Percentiles rank a stretch among this genome's conserved stretches.
Evolutionary conservation across 805 yeast species (phyloP).

Genomic region (Lachancea meyersii): DNA sequence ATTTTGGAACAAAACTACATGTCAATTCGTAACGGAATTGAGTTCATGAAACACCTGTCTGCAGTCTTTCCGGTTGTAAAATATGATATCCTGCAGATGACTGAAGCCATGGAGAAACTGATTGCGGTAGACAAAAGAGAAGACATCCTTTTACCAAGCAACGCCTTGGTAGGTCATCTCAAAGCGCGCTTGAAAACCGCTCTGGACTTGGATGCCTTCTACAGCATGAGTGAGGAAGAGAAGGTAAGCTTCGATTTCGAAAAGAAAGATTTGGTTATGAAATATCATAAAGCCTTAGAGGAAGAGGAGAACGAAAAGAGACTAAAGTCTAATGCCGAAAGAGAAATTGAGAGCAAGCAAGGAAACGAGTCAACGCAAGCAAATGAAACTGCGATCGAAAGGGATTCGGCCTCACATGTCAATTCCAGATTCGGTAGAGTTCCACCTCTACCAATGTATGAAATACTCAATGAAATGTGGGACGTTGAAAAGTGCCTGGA

Average conservation of each 20-base stretch:
- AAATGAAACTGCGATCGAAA: constrained; percentile 5
- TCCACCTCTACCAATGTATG: constrained; percentile 15
- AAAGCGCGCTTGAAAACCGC: constrained; percentile 48
- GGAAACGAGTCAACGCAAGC: constrained; percentile 10
- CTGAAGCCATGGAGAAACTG: constrained; percentile 43
- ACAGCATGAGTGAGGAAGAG: constrained; percentile 34
- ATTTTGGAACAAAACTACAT: constrained; percentile 49
- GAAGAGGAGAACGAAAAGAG: constrained; percentile 9
- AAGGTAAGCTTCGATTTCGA: constrained; percentile 5
- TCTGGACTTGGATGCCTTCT: constrained; percentile 52
- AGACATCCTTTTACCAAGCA: constrained; percentile 72
- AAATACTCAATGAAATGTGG: constrained; percentile 18
- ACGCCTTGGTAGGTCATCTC: constrained; percentile 62
- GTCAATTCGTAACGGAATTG: constrained; percentile 74
- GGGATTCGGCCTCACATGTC: background rate
- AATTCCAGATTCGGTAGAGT: constrained; percentile 6
- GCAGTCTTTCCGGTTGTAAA: constrained; percentile 62
- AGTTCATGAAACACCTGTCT: constrained; percentile 61
- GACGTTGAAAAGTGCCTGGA: constrained; percentile 16
- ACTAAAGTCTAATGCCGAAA: background rate
- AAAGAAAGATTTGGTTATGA: constrained; percentile 23
- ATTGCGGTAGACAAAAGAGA: constrained; percentile 56
- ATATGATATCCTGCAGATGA: constrained; percentile 53
- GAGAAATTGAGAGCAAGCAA: constrained; percentile 6
- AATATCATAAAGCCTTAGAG: constrained; percentile 19